Evolutionary conservation across 805 yeast genomes (phyloP).

Genomic region (Yarrowia bubula): DNA sequence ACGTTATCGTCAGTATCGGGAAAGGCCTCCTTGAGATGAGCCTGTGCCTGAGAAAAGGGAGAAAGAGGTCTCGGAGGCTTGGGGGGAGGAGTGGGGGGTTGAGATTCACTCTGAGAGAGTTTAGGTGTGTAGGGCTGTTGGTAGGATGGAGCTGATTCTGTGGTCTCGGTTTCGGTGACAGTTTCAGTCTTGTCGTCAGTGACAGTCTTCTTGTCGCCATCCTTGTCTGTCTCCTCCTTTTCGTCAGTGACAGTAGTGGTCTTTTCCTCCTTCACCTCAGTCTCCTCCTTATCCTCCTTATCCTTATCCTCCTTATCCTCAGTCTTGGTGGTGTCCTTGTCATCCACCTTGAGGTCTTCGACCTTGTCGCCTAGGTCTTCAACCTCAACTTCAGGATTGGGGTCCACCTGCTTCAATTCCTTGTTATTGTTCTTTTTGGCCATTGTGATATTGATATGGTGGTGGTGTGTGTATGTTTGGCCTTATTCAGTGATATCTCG

Average conservation of each 20-base stretch:
- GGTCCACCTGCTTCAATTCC: slow-evolving; percentile 21
- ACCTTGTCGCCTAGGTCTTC: slow-evolving; percentile 15
- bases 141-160: slow-evolving; percentile 26
- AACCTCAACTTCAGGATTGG: neutral
- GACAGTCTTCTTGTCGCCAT: slow-evolving; percentile 20
- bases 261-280: slow-evolving; percentile 5
- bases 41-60: slow-evolving; percentile 53
- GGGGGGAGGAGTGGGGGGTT: slow-evolving; percentile 43
- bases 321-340: slow-evolving; percentile 24
- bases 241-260: neutral
- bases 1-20: slow-evolving; percentile 71
- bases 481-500: slow-evolving; percentile 18
- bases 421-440: slow-evolving; percentile 13
- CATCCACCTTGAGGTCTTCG: slow-evolving; percentile 1
- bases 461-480: neutral
- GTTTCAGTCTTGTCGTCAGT: slow-evolving; percentile 8
- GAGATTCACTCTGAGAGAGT: slow-evolving; percentile 13
- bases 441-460: neutral
- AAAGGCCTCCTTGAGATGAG: slow-evolving; percentile 78
- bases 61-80: slow-evolving; percentile 61
- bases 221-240: slow-evolving; percentile 17
- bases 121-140: slow-evolving; percentile 25
- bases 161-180: neutral
- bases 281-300: slow-evolving; percentile 18
- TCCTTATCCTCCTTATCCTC: neutral